A percentile compares a stretch with the other conserved stretches of the same genome.
These are phyloP conservation scores for Pterocarpus santalinus DNA, from an alignment of 306 rosid species.

Conservation along the genomic window DNA sequence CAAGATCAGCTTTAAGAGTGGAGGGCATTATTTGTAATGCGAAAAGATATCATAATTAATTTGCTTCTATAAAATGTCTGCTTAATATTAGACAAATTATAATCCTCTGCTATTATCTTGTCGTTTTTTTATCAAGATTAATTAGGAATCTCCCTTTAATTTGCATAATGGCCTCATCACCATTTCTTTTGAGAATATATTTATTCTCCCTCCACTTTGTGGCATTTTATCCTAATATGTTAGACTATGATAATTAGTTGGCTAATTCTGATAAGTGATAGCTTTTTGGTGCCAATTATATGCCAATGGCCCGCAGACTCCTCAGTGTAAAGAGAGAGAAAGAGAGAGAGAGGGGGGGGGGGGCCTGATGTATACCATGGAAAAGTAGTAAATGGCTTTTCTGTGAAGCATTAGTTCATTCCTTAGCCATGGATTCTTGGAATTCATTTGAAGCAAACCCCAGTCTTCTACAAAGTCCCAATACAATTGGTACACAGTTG, in stretches of 20 bases:
- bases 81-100: background rate
- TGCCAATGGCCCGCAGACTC: constrained; percentile 28
- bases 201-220: background rate
- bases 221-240: constrained; percentile 34
- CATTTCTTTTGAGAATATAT: constrained; percentile 4
- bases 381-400: constrained; percentile 85
- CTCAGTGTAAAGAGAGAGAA: background rate
- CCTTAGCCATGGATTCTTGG: constrained; percentile 98
- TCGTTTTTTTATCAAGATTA: constrained; percentile 41
- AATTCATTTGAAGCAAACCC: constrained; percentile 96
- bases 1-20: constrained; percentile 40
- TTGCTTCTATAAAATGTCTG: too few relatives aligned
- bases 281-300: background rate
- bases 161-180: constrained; percentile 51
- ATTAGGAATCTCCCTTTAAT: constrained; percentile 59
- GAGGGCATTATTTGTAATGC: constrained; percentile 29
- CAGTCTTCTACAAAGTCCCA: constrained; percentile 99
- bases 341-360: background rate
- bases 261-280: constrained; percentile 13
- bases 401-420: constrained; percentile 86
- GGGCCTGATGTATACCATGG: constrained; percentile 78
- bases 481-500: constrained; percentile 94
- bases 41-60: background rate
- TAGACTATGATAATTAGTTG: constrained; percentile 31
- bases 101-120: constrained; percentile 46